These are phyloP conservation scores for Euptelea pleiosperma DNA, from an alignment of 164 flowering plant genomes.

Conservation along the genomic window DNA sequence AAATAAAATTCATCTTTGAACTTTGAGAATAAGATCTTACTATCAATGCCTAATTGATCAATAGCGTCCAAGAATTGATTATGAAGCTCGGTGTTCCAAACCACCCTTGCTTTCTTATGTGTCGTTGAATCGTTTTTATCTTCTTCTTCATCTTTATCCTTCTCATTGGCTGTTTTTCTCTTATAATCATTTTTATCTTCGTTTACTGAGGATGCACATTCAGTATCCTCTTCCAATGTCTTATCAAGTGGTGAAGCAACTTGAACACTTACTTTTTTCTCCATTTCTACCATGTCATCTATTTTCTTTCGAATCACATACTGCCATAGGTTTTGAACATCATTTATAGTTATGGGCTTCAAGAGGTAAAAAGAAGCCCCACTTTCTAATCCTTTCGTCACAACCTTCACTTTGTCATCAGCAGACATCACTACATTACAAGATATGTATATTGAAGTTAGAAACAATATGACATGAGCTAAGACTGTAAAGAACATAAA, in stretches of 20 bases:
- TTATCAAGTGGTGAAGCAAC: not conserved
- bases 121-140: not conserved
- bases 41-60: slow-evolving; percentile 14
- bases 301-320: not conserved
- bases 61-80: slow-evolving; percentile 16
- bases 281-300: not conserved
- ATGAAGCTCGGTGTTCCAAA: slow-evolving; percentile 16
- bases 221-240: not conserved
- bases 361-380: slow-evolving; percentile 1
- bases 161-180: not conserved
- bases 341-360: slow-evolving; percentile 7
- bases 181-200: not conserved
- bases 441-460: not conserved
- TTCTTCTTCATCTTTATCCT: slow-evolving; percentile 1
- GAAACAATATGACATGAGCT: not conserved
- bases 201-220: slow-evolving; percentile 8
- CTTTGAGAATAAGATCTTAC: slow-evolving; percentile 3
- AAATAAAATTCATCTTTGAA: no score
- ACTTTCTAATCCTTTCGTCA: not conserved
- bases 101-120: slow-evolving; percentile 16
- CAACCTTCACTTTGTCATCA: not conserved
- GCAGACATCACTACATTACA: slow-evolving; percentile 15
- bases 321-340: slow-evolving; percentile 4
- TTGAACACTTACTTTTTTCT: not conserved
- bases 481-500: not conserved